Evolutionary conservation across 345 rosid genomes (phyloP), one percentile per base, ranked within the genome.

Genomic region (Euphorbia pulcherrima): DNA sequence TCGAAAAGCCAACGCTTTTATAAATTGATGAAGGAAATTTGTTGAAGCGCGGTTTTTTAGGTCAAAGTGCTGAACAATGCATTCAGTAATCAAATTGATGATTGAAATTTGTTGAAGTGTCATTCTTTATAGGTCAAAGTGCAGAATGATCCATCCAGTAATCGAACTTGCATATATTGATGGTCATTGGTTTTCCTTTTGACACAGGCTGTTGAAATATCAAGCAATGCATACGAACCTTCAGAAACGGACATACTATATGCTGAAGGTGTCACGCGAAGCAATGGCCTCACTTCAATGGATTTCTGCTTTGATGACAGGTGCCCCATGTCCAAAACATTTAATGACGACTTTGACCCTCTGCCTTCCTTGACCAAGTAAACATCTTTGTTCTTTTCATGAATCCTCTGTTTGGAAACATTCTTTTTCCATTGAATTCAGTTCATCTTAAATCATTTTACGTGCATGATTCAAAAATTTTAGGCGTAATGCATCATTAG

Each of bases 161-260:
- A 8, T 28, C 10, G n/a, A n/a, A n/a, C n/a, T 8, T 27, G 26
- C 11, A 4, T 59, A 8, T 27, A 33, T 52, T 60, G 12, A 52
- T n/a, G 26, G 9, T 8, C 52, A 18, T n/a, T 62, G 44, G 6
- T 51, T 50, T 13, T 44, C 23, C 72, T 8, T 70, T 47, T 72
- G 18, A 12, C 60, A 29, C 82, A 86, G 88, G 88, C 79, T 35
- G 64, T 84, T 68, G 88, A 86, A 68, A 79, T 86, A 65, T 86
- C 86, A 18, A 82, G 88, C 79, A 86, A 78, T 30, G 88, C 82
- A 64, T 86, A 84, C 40, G 88, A 84, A 72, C 88, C 90, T 68
- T 74, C 87, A 16, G 86, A 86, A 53, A 56, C 48, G 54, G 90
- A 86, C 72, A 82, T 86, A 60, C 56, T 86, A 76, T 81, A 69